Conservation (phyloP, 257 asterid species). For the Dorcoceras hygrometricum region DNA sequence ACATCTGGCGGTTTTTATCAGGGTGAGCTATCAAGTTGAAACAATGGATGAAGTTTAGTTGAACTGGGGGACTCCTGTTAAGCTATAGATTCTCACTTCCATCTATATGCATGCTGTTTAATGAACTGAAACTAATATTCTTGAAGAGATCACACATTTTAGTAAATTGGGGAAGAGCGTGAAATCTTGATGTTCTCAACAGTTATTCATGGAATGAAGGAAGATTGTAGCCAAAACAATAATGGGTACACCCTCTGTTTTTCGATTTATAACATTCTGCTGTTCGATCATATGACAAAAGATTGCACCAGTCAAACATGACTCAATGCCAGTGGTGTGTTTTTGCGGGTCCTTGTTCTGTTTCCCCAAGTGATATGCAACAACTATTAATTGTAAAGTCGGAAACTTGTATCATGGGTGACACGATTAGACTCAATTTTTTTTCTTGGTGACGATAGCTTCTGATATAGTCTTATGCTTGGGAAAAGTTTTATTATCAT, state of each 20-base stretch:
- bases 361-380: background rate
- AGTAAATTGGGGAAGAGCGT: background rate
- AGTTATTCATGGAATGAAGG: background rate
- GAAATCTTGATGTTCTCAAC: background rate
- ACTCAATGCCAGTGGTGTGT: background rate
- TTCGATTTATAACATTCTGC: constrained; percentile 12
- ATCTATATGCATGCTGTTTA: background rate
- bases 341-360: constrained; percentile 9
- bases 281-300: constrained; percentile 5
- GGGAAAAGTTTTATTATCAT: background rate
- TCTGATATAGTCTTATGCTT: background rate
- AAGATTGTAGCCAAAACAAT: background rate
- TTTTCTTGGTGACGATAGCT: background rate
- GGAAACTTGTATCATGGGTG: background rate
- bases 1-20: background rate
- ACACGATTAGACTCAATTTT: background rate
- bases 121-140: background rate
- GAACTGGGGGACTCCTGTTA: background rate
- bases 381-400: background rate
- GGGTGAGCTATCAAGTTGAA: background rate
- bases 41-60: background rate
- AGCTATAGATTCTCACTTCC: background rate
- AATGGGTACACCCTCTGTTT: background rate
- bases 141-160: background rate
- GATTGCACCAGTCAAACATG: background rate